phyloP scores from a whole-genome alignment of 345 rosid species.

The Carallia brachiata region DNA sequence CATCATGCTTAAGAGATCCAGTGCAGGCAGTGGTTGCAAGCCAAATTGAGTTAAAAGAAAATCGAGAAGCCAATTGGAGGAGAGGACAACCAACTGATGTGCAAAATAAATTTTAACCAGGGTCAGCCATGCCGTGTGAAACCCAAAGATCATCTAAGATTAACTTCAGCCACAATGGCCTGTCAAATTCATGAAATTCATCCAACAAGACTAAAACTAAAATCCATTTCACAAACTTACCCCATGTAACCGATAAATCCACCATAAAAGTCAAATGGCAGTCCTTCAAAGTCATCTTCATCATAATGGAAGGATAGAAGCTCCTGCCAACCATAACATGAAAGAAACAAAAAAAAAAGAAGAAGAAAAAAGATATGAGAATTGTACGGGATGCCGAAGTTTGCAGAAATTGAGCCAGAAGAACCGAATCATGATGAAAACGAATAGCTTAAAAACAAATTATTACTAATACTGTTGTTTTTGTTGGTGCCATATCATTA shows the following conservation, averaged over 20 bases:
- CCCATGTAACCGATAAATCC: conserved; percentile 94
- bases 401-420: too few species aligned
- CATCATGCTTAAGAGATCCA: too few species aligned
- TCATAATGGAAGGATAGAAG: conserved; percentile 60
- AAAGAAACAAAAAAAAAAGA: background rate
- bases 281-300: conserved; percentile 68
- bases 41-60: background rate
- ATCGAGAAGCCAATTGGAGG: background rate
- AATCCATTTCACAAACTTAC: conserved; percentile 40
- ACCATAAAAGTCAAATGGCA: conserved; percentile 89
- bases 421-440: too few species aligned
- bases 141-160: too few species aligned
- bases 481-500: too few species aligned
- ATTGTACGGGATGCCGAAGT: too few species aligned
- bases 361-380: too few species aligned
- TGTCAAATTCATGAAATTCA: too few species aligned
- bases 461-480: too few species aligned
- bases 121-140: too few species aligned
- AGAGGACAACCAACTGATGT: background rate
- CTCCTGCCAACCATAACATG: conserved; percentile 49
- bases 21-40: background rate
- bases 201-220: conserved; percentile 2
- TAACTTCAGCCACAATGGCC: too few species aligned
- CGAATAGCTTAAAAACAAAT: too few species aligned
- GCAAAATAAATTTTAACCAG: background rate